These are phyloP conservation scores for Penicillium olsonii DNA, from an alignment of 2,329 filamentous ascomycete genomes.

Conservation along the genomic window DNA sequence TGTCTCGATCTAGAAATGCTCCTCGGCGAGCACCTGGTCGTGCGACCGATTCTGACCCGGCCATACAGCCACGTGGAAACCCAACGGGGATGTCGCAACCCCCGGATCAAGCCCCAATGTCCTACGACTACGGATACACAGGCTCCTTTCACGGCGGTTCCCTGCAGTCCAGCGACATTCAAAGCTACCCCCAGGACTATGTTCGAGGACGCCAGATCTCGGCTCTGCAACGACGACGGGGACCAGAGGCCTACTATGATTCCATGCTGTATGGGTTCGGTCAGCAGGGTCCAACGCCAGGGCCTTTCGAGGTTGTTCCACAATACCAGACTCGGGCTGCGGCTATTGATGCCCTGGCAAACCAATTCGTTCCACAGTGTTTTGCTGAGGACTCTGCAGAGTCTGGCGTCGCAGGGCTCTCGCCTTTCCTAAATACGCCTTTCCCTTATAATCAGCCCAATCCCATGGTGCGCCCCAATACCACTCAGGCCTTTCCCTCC, in stretches of 20 bases:
- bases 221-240: conserved; percentile 45
- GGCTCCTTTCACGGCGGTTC: conserved; percentile 55
- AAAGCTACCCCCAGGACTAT: conserved; percentile 64
- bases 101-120: conserved; percentile 37
- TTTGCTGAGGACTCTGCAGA: conserved; percentile 68
- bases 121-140: conserved; percentile 55
- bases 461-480: conserved; percentile 53
- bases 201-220: conserved; percentile 43
- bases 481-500: conserved; percentile 54
- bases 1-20: conserved; percentile 46
- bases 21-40: conserved; percentile 53
- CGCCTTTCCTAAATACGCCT: conserved; percentile 66
- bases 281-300: conserved; percentile 62
- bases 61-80: conserved; percentile 38
- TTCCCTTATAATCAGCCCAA: conserved; percentile 64
- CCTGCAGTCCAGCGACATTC: conserved; percentile 55
- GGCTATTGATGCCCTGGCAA: conserved; percentile 74
- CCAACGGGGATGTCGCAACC: conserved; percentile 37
- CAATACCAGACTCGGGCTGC: conserved; percentile 75
- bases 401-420: conserved; percentile 59
- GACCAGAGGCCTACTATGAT: conserved; percentile 50
- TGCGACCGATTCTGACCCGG: conserved; percentile 47
- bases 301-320: conserved; percentile 71
- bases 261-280: conserved; percentile 78
- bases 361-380: conserved; percentile 72